phyloP scores from a whole-genome alignment of 176 grass and related monocot species.

The Carex myosuroides region DNA sequence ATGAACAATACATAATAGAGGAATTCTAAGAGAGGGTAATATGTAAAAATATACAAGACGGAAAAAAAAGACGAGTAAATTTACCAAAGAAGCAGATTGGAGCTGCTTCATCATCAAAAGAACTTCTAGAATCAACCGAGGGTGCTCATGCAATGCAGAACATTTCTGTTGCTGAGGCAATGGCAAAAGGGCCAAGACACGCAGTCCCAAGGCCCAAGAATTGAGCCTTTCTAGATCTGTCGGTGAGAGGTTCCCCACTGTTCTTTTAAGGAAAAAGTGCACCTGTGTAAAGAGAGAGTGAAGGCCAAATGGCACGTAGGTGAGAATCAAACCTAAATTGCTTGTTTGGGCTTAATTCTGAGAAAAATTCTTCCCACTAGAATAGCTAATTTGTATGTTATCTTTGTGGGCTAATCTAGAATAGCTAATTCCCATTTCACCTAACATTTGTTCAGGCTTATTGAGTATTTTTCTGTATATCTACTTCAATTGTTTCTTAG shows the following conservation, averaged over 20 bases:
- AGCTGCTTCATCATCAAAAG: conserved; percentile 99
- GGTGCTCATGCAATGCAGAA: conserved; percentile 91
- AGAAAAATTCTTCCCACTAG: not conserved
- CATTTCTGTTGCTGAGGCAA: conserved; percentile 90
- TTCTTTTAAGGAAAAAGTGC: conserved; percentile 96
- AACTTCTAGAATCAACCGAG: conserved; percentile 95
- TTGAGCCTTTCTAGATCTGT: conserved; percentile 70
- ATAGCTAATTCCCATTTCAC: not conserved
- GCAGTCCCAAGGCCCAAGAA: conserved; percentile 89
- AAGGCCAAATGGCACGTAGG: not conserved
- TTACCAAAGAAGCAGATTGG: conserved; percentile 88
- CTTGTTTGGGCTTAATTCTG: not conserved
- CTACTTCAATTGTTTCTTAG: not conserved
- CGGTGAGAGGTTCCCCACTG: conserved; percentile 70
- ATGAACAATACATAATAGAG: not conserved
- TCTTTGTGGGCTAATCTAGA: not conserved
- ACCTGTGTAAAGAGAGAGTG: conserved; percentile 45
- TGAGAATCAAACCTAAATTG: not conserved
- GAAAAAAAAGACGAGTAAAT: conserved; percentile 16
- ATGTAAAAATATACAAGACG: not conserved
- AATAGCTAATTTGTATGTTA: not conserved
- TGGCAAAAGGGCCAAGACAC: conserved; percentile 83
- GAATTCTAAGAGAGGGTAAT: not conserved
- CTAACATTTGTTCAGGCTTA: not conserved
- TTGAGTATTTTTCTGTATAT: not conserved